Evolutionary conservation across 768 basidiomycete species (phyloP).

Genomic region (Rhodotorula paludigena): DNA sequence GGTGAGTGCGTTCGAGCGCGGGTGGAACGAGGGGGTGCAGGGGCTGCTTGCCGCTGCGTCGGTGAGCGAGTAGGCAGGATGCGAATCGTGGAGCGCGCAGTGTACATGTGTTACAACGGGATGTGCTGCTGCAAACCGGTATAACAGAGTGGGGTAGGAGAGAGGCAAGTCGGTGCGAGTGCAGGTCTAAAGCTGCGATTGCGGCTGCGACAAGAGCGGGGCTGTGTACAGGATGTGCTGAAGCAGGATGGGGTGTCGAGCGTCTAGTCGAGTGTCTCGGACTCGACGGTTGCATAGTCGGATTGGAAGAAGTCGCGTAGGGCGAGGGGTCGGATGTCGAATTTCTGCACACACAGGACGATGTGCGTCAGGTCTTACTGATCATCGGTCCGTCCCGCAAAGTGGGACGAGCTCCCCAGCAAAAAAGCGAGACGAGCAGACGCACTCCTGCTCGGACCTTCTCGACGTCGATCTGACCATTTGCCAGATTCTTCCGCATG

Average conservation of each 20-base stretch:
- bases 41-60: too few relatives aligned
- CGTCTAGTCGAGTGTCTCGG: neutral
- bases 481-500: constrained; percentile 52
- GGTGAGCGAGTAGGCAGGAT: too few relatives aligned
- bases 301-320: constrained; percentile 62
- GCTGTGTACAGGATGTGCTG: neutral
- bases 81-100: too few relatives aligned
- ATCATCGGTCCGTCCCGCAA: too few relatives aligned
- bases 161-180: too few relatives aligned
- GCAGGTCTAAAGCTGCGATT: too few relatives aligned
- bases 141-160: too few relatives aligned
- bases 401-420: neutral
- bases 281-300: neutral
- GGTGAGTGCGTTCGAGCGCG: constrained; percentile 67
- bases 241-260: neutral
- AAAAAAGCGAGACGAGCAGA: constrained; percentile 47
- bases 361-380: too few relatives aligned
- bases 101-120: too few relatives aligned
- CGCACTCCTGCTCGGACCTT: constrained; percentile 47
- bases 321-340: constrained; percentile 66
- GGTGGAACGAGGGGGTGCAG: constrained; percentile 47
- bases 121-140: too few relatives aligned
- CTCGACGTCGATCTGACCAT: constrained; percentile 36
- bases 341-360: constrained; percentile 57
- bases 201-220: too few relatives aligned